Percentiles rank a stretch among this genome's conserved stretches.
These are phyloP conservation scores for Saturnispora sekii DNA, from an alignment of 805 yeast species.

Conservation along the genomic window DNA sequence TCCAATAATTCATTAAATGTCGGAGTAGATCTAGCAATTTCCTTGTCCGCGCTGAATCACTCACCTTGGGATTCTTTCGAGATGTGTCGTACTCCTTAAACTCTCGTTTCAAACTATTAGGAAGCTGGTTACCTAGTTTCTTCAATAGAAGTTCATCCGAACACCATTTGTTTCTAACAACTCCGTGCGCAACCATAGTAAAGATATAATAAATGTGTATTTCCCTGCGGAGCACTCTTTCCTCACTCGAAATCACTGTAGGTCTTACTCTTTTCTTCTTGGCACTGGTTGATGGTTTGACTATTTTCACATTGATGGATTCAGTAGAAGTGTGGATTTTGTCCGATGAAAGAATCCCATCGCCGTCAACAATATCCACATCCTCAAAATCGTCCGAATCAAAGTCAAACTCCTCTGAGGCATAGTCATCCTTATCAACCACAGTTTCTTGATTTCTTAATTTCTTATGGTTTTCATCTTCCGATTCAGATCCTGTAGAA, in stretches of 20 bases:
- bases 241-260: conserved; percentile 41
- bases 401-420: conserved; percentile 21
- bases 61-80: conserved; percentile 11
- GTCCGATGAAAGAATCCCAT: neutral
- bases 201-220: conserved; percentile 53
- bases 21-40: conserved; percentile 70
- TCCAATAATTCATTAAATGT: conserved; percentile 56
- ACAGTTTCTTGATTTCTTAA: neutral
- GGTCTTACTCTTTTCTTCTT: conserved; percentile 22
- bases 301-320: conserved; percentile 19
- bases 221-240: conserved; percentile 39
- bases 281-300: conserved; percentile 9
- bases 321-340: conserved; percentile 2
- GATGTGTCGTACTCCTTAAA: conserved; percentile 27
- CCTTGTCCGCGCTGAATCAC: conserved; percentile 32
- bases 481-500: neutral
- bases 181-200: conserved; percentile 57
- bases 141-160: conserved; percentile 35
- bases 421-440: conserved; percentile 3
- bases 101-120: conserved; percentile 36
- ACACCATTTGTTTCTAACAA: conserved; percentile 66
- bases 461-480: neutral
- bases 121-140: conserved; percentile 36
- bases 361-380: conserved; percentile 23
- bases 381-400: conserved; percentile 34